Evolutionary conservation across 768 basidiomycete species (phyloP), one percentile per base, ranked within the genome.

Genomic region (Xerocomellus chrysenteron): DNA sequence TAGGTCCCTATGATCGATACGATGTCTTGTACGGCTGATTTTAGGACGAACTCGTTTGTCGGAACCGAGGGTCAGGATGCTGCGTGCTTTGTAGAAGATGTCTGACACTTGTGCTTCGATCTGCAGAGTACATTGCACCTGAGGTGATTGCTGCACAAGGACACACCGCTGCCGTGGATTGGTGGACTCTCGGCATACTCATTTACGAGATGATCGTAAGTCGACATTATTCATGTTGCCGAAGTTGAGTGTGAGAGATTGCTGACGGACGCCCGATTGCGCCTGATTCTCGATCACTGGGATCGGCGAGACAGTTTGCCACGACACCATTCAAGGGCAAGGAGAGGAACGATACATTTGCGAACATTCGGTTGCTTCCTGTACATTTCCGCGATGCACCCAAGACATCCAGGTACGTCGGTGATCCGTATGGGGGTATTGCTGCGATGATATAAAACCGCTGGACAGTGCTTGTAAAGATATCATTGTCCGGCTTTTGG

Each of bases 171-270:
- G 95, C 96, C 14, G 97, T 99, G 50, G 97, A 99, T 76, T 99
- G 96, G 96, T 95, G 93, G 97, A 98, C 97, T 33, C 78, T 98
- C 48, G 97, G 97, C 39, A 98, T 98, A 67, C 84, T 99, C 67
- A 92, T 98, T 66, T 97, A 94, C 78, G 97, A 99, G 78, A 97
- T 97, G 93, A 94, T 95, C 74, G 92, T 94, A 81, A 82, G 92
- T 74, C 68, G 51, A 71, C 63, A 64, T 68, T 68, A 68, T 69
- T 69, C 64, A 60, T 33, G 52, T 44, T 36, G 37, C 17, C 32
- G 33, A 57, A 48, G 62, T 59, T 46, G 54, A 48, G 40, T 28
- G 65, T 63, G 62, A 54, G 58, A 49, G 57, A 68, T 59, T 54
- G 65, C 63, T 73, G 64, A 74, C 68, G 76, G 70, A 74, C 61